Evolutionary conservation across 176 grass and related monocot species (phyloP), one percentile per base, ranked within the genome.

Genomic region (Bothriochloa decipiens): DNA sequence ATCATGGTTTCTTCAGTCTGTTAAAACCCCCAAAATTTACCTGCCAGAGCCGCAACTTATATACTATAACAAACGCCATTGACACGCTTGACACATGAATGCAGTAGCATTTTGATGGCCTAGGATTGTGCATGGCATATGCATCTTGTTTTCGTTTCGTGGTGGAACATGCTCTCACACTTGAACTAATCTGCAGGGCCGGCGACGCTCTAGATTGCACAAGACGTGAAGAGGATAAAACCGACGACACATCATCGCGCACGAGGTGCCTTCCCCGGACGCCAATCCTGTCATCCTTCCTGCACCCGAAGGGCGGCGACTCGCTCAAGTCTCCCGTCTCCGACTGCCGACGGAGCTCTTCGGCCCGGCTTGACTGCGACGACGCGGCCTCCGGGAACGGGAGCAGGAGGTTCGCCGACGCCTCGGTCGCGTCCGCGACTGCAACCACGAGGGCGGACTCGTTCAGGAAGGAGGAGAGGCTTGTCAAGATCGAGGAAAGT

Each of bases 401-500:
- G 69, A 90, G 82, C 83, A 90, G 28, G 76, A 80, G 90, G 86
- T 94, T 90, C 65, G 65, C 72, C 0, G 85, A 86, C 2, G 75
- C 82, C n/a, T 41, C 82, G 0, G 55, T 74, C 43, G 8, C 26
- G 8, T 49, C 45, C 11, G 79, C 77, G 13, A 73, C 78, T 2
- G 0, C 47, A 50, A 69, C 43, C 14, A 4, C 17, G 32, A 87
- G 61, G 74, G 26, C 82, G 16, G 92, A 92, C 29, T 91, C 91
- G 50, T 97, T 90, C 81, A 92, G 86, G 83, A 91, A 86, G 78
- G 87, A 97, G 86, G 94, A 97, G 76, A 97, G 83, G 81, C 84
- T 92, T 39, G 83, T 94, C 83, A 92, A 79, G 81, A 97, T 97
- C 13, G 94, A 97, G 68, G 94, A 97, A 97, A 97, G 94, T 86